Evolutionary conservation across 345 rosid species (phyloP).

Genomic region (Citrus trifoliata): DNA sequence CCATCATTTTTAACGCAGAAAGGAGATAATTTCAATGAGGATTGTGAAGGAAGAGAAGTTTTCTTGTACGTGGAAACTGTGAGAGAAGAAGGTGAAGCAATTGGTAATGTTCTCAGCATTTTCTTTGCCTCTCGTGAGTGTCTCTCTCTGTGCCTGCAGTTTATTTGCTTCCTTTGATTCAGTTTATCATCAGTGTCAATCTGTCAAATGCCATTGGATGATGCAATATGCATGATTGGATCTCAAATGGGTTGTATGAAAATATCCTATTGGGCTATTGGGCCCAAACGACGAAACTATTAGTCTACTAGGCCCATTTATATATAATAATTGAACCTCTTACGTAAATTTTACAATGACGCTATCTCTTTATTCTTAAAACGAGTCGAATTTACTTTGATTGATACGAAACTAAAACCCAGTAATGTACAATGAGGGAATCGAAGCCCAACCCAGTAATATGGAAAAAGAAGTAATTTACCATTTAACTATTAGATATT

Average conservation of each 20-base stretch:
- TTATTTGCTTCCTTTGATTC: background rate
- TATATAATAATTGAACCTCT: no score
- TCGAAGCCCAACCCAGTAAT: no score
- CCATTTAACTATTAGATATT: no score
- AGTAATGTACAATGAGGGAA: no score
- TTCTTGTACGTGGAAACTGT: background rate
- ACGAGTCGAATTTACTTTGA: no score
- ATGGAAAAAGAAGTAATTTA: no score
- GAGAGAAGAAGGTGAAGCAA: slow-evolving; percentile 19
- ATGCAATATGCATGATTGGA: background rate
- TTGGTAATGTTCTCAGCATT: slow-evolving; percentile 19
- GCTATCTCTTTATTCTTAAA: no score
- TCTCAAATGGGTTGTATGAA: background rate
- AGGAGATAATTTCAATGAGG: slow-evolving; percentile 7
- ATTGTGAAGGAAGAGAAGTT: background rate
- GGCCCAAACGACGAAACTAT: no score
- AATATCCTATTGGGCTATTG: background rate
- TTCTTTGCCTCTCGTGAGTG: background rate
- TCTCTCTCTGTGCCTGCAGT: background rate
- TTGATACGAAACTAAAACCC: no score
- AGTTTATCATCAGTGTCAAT: background rate
- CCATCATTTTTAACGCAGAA: background rate
- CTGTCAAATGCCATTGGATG: background rate
- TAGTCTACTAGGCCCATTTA: no score
- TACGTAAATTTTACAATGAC: no score